Conservation (phyloP, 2,329 filamentous ascomycete species). For the Phaeosphaeriaceae sp. region DNA sequence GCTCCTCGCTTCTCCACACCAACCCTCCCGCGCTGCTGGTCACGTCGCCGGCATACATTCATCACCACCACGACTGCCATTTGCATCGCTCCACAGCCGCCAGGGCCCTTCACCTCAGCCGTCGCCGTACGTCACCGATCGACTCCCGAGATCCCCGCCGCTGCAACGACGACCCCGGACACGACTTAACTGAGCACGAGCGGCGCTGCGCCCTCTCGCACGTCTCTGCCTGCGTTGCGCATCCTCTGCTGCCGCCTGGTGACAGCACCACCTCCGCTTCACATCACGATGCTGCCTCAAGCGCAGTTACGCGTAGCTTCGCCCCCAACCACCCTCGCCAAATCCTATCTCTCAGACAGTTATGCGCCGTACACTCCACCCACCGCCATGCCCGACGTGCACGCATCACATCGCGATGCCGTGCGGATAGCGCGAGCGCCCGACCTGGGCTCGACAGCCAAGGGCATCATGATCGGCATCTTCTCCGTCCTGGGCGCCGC, state of each 20-base stretch:
- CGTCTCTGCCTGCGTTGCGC: slow-evolving; percentile 9
- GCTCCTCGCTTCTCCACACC: slow-evolving; percentile 9
- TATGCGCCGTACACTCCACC: slow-evolving; percentile 35
- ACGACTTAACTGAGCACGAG: slow-evolving; percentile 25
- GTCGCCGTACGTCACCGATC: slow-evolving; percentile 27
- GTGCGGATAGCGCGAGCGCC: slow-evolving; percentile 34
- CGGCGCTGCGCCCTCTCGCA: slow-evolving; percentile 30
- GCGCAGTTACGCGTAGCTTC: slow-evolving; percentile 31
- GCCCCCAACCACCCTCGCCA: slow-evolving; percentile 43
- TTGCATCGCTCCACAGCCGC: slow-evolving; percentile 21
- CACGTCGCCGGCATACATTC: slow-evolving; percentile 5
- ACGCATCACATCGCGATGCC: slow-evolving; percentile 27
- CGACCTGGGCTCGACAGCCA: slow-evolving; percentile 62
- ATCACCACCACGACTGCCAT: slow-evolving; percentile 9
- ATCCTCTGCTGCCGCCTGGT: slow-evolving; percentile 7
- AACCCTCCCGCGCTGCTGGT: slow-evolving; percentile 3
- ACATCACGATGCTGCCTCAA: slow-evolving; percentile 41
- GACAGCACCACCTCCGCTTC: slow-evolving; percentile 8
- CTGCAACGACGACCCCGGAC: slow-evolving; percentile 12
- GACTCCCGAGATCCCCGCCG: slow-evolving; percentile 20
- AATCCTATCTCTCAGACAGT: slow-evolving; percentile 30
- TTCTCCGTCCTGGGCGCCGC: slow-evolving; percentile 94
- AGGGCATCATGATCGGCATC: slow-evolving; percentile 91
- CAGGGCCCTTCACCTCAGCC: slow-evolving; percentile 9
- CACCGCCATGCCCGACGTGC: slow-evolving; percentile 25